Evolutionary conservation across 2,329 filamentous ascomycete genomes (phyloP).

Genomic region (Fusarium burgessii): DNA sequence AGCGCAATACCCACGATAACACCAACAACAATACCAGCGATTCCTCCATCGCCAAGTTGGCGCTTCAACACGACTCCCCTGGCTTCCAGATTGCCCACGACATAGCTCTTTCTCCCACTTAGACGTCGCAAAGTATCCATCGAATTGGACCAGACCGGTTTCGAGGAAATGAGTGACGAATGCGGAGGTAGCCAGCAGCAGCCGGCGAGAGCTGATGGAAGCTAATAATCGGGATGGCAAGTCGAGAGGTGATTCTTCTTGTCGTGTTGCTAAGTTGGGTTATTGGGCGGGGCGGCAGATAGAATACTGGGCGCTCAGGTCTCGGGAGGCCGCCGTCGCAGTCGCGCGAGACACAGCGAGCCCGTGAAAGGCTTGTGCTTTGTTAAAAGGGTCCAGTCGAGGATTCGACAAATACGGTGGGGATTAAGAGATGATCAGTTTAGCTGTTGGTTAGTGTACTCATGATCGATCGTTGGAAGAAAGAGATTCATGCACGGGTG

Average conservation of each 20-base stretch:
- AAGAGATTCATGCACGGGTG: slow-evolving; percentile 24
- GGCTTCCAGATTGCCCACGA: slow-evolving; percentile 35
- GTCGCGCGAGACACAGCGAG: slow-evolving; percentile 30
- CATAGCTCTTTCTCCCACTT: slow-evolving; percentile 42
- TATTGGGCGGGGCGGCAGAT: slow-evolving; percentile 38
- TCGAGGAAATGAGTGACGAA: slow-evolving; percentile 24
- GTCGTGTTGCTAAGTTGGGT: slow-evolving; percentile 25
- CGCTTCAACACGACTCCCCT: slow-evolving; percentile 44
- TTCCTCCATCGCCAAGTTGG: slow-evolving; percentile 50
- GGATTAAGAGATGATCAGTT: slow-evolving; percentile 23
- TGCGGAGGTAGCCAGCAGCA: slow-evolving; percentile 32
- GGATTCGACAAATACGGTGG: slow-evolving; percentile 15
- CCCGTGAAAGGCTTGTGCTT: slow-evolving; percentile 37
- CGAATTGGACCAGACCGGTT: slow-evolving; percentile 24
- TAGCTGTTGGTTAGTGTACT: slow-evolving; percentile 10
- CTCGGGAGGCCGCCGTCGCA: slow-evolving; percentile 47
- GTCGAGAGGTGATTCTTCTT: slow-evolving; percentile 24
- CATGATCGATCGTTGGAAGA: slow-evolving; percentile 39
- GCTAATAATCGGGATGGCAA: slow-evolving; percentile 27
- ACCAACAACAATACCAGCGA: slow-evolving; percentile 55
- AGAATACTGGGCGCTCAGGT: slow-evolving; percentile 22
- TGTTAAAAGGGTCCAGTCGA: slow-evolving; percentile 12
- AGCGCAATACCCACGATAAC: slow-evolving; percentile 50
- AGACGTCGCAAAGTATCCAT: slow-evolving; percentile 40
- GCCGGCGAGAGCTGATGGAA: slow-evolving; percentile 39